Conservation (phyloP, 768 basidiomycete species). For the Trametes sanguinea region DNA sequence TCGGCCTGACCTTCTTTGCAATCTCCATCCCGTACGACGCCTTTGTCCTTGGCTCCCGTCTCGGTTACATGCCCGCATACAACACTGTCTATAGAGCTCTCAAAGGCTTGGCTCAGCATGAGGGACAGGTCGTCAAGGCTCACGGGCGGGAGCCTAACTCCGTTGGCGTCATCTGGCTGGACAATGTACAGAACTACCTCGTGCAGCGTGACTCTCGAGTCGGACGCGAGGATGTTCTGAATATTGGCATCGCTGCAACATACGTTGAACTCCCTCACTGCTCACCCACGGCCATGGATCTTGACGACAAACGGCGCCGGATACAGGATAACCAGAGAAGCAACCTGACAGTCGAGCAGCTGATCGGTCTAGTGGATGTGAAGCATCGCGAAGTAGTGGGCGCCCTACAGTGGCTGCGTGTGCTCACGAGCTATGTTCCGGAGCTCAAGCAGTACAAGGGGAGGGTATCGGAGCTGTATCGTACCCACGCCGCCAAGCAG, state of each 20-base stretch:
- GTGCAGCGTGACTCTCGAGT: conserved; percentile 32
- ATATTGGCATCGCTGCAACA: conserved; percentile 33
- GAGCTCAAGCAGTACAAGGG: too few relatives aligned
- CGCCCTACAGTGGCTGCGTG: conserved; percentile 33
- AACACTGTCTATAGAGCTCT: too few relatives aligned
- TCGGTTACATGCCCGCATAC: too few relatives aligned
- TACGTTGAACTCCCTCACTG: conserved; percentile 23
- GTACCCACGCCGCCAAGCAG: too few relatives aligned
- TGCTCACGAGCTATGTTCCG: too few relatives aligned
- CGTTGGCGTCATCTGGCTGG: neutral
- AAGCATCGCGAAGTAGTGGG: conserved; percentile 31
- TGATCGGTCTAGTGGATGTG: conserved; percentile 30
- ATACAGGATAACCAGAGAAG: conserved; percentile 15
- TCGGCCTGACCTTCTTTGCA: too few relatives aligned
- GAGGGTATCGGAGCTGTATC: too few relatives aligned
- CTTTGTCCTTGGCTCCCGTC: too few relatives aligned
- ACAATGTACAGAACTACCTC: conserved; percentile 32
- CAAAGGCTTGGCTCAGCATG: too few relatives aligned
- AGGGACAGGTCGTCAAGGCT: too few relatives aligned
- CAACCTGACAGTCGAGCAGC: conserved; percentile 26
- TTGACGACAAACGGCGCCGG: conserved; percentile 22
- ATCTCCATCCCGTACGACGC: too few relatives aligned
- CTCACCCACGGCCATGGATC: conserved; percentile 23
- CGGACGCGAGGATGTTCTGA: conserved; percentile 30
- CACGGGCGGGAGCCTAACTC: too few relatives aligned